These are phyloP conservation scores for Candida mesenterica DNA, from an alignment of 1,139 yeast species.

Conservation along the genomic window DNA sequence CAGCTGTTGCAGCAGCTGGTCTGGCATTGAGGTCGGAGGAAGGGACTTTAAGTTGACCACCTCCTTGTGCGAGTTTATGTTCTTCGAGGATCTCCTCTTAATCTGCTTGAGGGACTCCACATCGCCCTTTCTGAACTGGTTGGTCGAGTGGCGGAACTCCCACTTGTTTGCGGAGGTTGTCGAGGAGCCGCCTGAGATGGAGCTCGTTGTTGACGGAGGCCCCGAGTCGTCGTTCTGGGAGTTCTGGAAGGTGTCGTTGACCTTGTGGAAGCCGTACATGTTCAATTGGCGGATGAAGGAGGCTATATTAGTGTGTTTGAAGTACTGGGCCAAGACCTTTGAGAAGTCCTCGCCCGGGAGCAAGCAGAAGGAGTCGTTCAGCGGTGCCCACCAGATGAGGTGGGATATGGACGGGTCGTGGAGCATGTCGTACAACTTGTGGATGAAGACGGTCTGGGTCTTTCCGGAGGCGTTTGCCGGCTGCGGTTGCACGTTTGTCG, in stretches of 20 bases:
- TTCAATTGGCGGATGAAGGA: conserved; percentile 56
- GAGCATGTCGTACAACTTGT: conserved; percentile 62
- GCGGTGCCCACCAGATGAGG: conserved; percentile 51
- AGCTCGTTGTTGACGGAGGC: conserved; percentile 9
- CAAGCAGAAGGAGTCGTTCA: conserved; percentile 42
- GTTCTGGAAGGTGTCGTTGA: conserved; percentile 40
- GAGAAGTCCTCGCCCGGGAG: conserved; percentile 60
- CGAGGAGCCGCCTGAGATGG: conserved; percentile 10
- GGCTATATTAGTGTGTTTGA: conserved; percentile 77
- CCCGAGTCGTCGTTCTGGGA: conserved; percentile 11
- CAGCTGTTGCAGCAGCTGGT: conserved; percentile 5
- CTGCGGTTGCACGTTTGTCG: conserved; percentile 6
- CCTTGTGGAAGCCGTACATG: conserved; percentile 68
- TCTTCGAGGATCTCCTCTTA: conserved; percentile 63
- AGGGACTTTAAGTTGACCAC: conserved; percentile 37
- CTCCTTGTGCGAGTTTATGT: conserved; percentile 42
- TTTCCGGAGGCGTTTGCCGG: conserved; percentile 30
- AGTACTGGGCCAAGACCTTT: conserved; percentile 59
- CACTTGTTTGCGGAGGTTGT: conserved; percentile 40
- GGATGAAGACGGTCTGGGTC: conserved; percentile 60
- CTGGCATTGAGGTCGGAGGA: conserved; percentile 27
- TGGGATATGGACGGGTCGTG: conserved; percentile 52
- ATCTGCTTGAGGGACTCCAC: conserved; percentile 55
- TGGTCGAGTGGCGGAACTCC: conserved; percentile 73
- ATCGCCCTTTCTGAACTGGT: conserved; percentile 66